phyloP scores from a whole-genome alignment of 1,284 basidiomycete genomes.

The Moesziomyces parantarcticus region DNA sequence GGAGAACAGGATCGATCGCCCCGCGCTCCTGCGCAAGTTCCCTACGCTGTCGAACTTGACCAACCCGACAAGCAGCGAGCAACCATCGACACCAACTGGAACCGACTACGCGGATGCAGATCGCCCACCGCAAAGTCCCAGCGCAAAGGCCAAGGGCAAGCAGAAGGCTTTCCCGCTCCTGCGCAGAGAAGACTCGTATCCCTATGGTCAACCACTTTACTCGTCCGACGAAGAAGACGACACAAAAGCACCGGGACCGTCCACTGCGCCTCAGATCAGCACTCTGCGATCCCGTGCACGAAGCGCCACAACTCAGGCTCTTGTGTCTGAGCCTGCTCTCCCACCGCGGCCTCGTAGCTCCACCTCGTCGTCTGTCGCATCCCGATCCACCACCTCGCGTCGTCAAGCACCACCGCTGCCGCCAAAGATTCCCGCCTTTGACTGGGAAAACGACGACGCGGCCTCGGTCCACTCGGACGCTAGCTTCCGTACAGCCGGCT shows the following conservation, averaged over 20 bases:
- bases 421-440: constrained; percentile 18
- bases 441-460: constrained; percentile 18
- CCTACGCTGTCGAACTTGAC: constrained; percentile 18
- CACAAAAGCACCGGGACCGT: neutral
- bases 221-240: constrained; percentile 28
- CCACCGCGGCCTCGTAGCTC: constrained; percentile 4
- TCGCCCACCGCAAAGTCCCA: neutral
- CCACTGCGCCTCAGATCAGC: too few species aligned
- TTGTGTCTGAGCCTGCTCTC: neutral
- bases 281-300: constrained; percentile 12
- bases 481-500: constrained; percentile 33
- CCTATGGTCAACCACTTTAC: constrained; percentile 17
- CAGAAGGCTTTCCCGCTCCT: constrained; percentile 15
- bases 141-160: constrained; percentile 28
- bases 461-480: constrained; percentile 17
- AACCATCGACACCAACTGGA: neutral
- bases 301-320: constrained; percentile 8
- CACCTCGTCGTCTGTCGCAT: constrained; percentile 15
- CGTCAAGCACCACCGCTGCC: constrained; percentile 16
- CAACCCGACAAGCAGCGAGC: constrained; percentile 3
- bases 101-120: constrained; percentile 19
- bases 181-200: constrained; percentile 29
- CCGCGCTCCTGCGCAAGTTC: constrained; percentile 26
- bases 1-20: constrained; percentile 13
- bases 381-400: constrained; percentile 3